These are phyloP conservation scores for Marchantia paleacea DNA, from an alignment of 225 moss, liverwort and hornwort genomes.

Conservation along the genomic window DNA sequence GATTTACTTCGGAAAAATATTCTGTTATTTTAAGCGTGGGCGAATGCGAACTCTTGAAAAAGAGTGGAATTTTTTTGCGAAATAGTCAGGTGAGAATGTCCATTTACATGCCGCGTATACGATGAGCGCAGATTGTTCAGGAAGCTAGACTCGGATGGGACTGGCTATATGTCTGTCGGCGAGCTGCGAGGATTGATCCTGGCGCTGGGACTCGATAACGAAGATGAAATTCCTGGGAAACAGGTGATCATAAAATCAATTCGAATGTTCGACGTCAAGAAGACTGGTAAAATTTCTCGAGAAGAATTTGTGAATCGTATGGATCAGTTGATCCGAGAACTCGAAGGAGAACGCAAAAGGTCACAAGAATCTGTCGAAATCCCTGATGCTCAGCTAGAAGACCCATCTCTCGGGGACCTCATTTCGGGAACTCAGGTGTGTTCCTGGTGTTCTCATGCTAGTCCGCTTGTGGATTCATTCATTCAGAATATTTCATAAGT, in stretches of 20 bases:
- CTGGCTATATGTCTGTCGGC: slow-evolving; percentile 27
- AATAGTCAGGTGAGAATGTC: background rate
- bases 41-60: no score
- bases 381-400: background rate
- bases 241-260: slow-evolving; percentile 53
- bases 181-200: slow-evolving; percentile 48
- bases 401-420: background rate
- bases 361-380: no score
- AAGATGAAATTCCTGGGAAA: slow-evolving; percentile 38
- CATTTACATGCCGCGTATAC: background rate
- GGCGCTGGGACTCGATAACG: slow-evolving; percentile 51
- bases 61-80: no score
- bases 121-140: slow-evolving; percentile 38
- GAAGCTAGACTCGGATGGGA: slow-evolving; percentile 40
- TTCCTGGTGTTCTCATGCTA: background rate
- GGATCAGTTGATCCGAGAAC: slow-evolving; percentile 39
- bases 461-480: no score
- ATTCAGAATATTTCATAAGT: no score
- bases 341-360: background rate
- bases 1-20: no score
- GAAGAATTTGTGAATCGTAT: slow-evolving; percentile 51
- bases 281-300: slow-evolving; percentile 33
- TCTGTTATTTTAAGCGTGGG: no score
- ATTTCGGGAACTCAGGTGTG: background rate
- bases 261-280: slow-evolving; percentile 48